phyloP scores from a whole-genome alignment of 352 stramenopile genomes.

The Proteromonas lacertae region DNA sequence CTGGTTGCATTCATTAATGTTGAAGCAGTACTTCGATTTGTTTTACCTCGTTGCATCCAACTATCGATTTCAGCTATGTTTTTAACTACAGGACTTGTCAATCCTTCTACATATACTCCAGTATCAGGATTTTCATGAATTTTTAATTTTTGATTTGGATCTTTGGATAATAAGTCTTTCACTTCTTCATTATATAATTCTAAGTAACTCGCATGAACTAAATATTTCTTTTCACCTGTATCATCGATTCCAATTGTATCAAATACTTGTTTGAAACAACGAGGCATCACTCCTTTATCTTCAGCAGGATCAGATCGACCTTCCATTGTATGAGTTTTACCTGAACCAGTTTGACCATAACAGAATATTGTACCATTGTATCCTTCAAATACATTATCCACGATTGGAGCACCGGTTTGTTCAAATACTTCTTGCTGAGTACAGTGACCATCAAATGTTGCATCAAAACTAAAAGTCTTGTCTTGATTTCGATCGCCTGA shows the following conservation, averaged over 20 bases:
- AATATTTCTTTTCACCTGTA: slow-evolving; percentile 55
- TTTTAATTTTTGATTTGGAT: slow-evolving; percentile 43
- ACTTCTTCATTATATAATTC: slow-evolving; percentile 96
- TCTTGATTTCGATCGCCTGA: no score
- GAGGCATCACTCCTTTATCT: slow-evolving; percentile 66
- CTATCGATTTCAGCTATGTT: slow-evolving; percentile 49
- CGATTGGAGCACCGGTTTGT: no score
- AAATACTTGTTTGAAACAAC: slow-evolving; percentile 67
- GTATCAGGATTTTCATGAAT: slow-evolving; percentile 62
- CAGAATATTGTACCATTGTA: no score
- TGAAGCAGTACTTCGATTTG: slow-evolving; percentile 59
- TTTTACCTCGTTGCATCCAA: slow-evolving; percentile 58
- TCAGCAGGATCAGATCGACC: slow-evolving; percentile 39
- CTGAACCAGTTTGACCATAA: no score
- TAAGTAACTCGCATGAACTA: slow-evolving; percentile 68
- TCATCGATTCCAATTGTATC: slow-evolving; percentile 41
- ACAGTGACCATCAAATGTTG: no score
- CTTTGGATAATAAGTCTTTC: slow-evolving; percentile 45
- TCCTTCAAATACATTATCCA: no score
- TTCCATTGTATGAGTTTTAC: no score
- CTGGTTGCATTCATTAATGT: slow-evolving; percentile 83
- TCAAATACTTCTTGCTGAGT: no score
- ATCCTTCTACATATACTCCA: slow-evolving; percentile 76
- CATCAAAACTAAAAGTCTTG: no score
- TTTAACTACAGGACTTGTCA: slow-evolving; percentile 36